Evolutionary conservation across 805 yeast species (phyloP).

Genomic region (Pichia nanzhaoensis): DNA sequence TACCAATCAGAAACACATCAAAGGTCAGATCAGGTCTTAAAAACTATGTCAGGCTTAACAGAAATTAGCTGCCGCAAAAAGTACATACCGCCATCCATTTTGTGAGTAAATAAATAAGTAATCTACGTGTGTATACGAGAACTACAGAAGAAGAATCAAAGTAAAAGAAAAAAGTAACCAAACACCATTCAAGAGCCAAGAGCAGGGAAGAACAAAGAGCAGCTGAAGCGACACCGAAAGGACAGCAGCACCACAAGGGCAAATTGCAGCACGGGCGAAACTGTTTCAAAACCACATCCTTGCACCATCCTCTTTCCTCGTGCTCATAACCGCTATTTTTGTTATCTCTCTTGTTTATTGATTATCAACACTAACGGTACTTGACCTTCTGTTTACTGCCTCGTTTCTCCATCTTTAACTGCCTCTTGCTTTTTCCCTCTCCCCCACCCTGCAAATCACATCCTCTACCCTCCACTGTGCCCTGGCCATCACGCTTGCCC

Average conservation of each 20-base stretch:
- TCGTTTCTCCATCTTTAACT: slow-evolving; percentile 34
- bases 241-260: neutral
- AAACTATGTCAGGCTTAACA: too few relatives aligned
- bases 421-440: slow-evolving; percentile 31
- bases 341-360: neutral
- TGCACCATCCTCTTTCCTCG: neutral
- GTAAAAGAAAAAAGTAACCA: neutral
- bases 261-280: neutral
- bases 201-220: neutral
- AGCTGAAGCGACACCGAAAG: neutral
- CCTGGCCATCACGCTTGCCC: too few relatives aligned
- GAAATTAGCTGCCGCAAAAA: too few relatives aligned
- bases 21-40: too few relatives aligned
- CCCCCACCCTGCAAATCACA: slow-evolving; percentile 5
- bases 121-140: neutral
- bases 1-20: neutral
- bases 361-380: slow-evolving; percentile 5
- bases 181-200: too few relatives aligned
- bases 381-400: slow-evolving; percentile 20
- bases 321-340: neutral
- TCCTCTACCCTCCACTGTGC: neutral
- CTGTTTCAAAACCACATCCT: neutral
- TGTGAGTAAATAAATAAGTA: slow-evolving; percentile 6
- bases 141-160: neutral
- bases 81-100: slow-evolving; percentile 58